A percentile compares a stretch with the other conserved stretches of the same genome.
These are phyloP conservation scores for Yarrowia sp. DNA, from an alignment of 805 yeast species.

Conservation along the genomic window DNA sequence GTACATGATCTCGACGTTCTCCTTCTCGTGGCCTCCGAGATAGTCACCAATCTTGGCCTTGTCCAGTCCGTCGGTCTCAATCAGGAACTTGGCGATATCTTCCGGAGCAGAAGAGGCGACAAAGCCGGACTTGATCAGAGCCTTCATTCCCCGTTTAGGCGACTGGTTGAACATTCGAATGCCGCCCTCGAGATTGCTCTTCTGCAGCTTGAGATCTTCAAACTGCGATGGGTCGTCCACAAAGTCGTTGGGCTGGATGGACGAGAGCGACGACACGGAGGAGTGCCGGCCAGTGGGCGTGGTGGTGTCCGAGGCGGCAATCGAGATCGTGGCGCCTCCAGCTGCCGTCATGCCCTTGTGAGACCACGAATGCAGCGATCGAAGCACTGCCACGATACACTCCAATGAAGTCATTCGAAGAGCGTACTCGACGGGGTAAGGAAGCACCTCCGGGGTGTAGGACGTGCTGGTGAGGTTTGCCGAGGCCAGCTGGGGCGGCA, in stretches of 20 bases:
- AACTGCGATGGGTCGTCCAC: conserved; percentile 82
- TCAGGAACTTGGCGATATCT: conserved; percentile 76
- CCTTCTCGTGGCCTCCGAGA: conserved; percentile 85
- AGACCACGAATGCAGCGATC: conserved; percentile 87
- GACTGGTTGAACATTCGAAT: conserved; percentile 80
- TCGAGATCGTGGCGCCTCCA: conserved; percentile 38
- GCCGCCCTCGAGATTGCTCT: conserved; percentile 80
- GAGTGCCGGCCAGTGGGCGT: conserved; percentile 29
- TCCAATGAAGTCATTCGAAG: conserved; percentile 81
- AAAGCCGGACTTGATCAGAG: conserved; percentile 68
- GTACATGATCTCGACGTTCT: conserved; percentile 84
- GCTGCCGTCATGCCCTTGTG: conserved; percentile 61
- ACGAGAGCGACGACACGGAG: conserved; percentile 15
- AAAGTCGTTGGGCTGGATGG: conserved; percentile 36
- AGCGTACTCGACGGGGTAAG: conserved; percentile 76
- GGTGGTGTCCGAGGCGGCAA: conserved; percentile 40
- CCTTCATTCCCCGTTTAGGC: conserved; percentile 79
- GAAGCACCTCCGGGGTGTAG: conserved; percentile 45
- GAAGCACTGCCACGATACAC: conserved; percentile 79
- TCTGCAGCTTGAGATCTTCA: conserved; percentile 81
- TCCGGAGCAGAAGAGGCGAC: conserved; percentile 65
- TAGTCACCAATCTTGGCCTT: conserved; percentile 88
- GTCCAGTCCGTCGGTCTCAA: conserved; percentile 75
- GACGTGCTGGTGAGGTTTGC: conserved; percentile 59
- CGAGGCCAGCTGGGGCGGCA: conserved; percentile 78